Evolutionary conservation across 352 stramenopile species (phyloP).

Genomic region (Globisporangium cylindrosporum): DNA sequence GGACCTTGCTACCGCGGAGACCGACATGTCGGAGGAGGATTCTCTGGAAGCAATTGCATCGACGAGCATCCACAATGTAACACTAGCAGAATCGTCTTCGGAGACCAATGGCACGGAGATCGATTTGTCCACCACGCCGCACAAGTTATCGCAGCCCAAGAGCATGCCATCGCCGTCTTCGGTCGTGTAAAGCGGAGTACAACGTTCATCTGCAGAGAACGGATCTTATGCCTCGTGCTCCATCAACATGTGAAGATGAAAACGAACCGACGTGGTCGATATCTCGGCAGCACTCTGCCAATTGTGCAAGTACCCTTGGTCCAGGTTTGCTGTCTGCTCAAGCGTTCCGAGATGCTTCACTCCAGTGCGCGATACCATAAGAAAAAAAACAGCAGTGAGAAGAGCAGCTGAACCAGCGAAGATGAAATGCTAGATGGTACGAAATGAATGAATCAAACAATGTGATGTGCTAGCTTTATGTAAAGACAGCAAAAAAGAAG

Average conservation of each 20-base stretch:
- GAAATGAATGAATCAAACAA: slow-evolving; percentile 9
- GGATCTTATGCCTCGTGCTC: neutral
- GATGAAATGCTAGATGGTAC: neutral
- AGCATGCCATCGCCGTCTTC: slow-evolving; percentile 51
- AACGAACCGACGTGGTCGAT: neutral
- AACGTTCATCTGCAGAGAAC: neutral
- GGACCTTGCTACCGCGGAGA: slow-evolving; percentile 3
- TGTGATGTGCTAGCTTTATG: slow-evolving; percentile 15
- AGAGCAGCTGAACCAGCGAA: neutral
- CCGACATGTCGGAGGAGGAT: slow-evolving; percentile 15
- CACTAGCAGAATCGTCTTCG: slow-evolving; percentile 25
- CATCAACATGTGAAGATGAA: neutral
- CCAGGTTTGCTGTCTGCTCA: neutral
- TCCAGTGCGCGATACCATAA: neutral
- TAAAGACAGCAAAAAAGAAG: slow-evolving; percentile 15
- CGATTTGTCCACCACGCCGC: slow-evolving; percentile 31
- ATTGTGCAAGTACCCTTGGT: neutral
- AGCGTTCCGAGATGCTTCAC: neutral
- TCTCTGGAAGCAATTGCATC: slow-evolving; percentile 17
- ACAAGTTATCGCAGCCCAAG: slow-evolving; percentile 46
- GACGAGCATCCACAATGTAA: slow-evolving; percentile 51
- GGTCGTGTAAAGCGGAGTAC: slow-evolving; percentile 38
- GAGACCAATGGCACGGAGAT: slow-evolving; percentile 26
- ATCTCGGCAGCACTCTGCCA: neutral
- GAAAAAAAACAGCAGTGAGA: neutral